Evolutionary conservation across 2,329 filamentous ascomycete species (phyloP).

Genomic region (Penicillium freii): DNA sequence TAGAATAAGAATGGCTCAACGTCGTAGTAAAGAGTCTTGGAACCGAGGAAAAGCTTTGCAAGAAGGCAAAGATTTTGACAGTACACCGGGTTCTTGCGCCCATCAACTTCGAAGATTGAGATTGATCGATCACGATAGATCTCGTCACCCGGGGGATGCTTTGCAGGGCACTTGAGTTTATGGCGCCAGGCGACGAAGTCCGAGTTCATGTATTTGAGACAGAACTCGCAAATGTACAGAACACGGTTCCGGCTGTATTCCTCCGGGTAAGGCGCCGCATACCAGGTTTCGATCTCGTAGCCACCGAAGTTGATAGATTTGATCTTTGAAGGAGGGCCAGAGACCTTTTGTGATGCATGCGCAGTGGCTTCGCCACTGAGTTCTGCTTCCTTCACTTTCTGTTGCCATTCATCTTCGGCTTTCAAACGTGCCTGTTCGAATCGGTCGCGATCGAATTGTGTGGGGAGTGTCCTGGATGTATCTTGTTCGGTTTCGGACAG

Average conservation of each 20-base stretch:
- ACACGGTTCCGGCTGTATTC: slow-evolving; percentile 96
- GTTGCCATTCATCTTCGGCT: slow-evolving; percentile 88
- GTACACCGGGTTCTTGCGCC: slow-evolving; percentile 88
- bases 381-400: slow-evolving; percentile 61
- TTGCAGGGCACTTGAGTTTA: slow-evolving; percentile 93
- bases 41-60: slow-evolving; percentile 94
- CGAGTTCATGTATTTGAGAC: slow-evolving; percentile 98
- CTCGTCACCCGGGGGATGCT: slow-evolving; percentile 95
- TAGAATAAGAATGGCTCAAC: slow-evolving; percentile 99
- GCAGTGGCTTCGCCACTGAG: slow-evolving; percentile 61
- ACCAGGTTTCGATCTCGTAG: slow-evolving; percentile 98
- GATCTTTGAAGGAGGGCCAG: slow-evolving; percentile 91
- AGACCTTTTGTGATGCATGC: slow-evolving; percentile 69
- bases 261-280: slow-evolving; percentile 95
- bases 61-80: slow-evolving; percentile 93
- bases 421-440: slow-evolving; percentile 89
- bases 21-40: slow-evolving; percentile 98
- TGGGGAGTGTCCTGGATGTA: slow-evolving; percentile 82
- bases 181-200: slow-evolving; percentile 98
- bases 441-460: slow-evolving; percentile 72
- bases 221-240: slow-evolving; percentile 99
- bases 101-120: slow-evolving; percentile 97
- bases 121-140: slow-evolving; percentile 94
- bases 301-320: slow-evolving; percentile 98
- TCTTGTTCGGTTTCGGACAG: slow-evolving; percentile 85